Evolutionary conservation across 495 filamentous ascomycete genomes (phyloP).

Genomic region (Xylaria bambusicola): DNA sequence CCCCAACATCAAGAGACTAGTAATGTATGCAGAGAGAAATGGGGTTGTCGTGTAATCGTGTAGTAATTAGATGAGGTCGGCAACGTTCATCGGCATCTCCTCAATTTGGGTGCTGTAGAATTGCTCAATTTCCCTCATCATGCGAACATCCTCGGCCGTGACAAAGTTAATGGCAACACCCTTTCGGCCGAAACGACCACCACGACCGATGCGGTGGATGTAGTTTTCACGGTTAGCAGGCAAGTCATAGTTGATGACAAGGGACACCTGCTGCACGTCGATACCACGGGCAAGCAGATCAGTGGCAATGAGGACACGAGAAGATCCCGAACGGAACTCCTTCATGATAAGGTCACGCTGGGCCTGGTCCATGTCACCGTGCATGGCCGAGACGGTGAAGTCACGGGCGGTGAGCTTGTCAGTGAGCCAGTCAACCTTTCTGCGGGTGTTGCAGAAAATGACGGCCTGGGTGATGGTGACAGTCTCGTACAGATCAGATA

Average conservation of each 20-base stretch:
- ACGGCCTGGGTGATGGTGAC: conserved; percentile 99
- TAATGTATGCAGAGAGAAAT: conserved; percentile 20
- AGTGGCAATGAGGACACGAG: conserved; percentile 96
- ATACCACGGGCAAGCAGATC: conserved; percentile 98
- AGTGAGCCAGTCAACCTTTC: conserved; percentile 99
- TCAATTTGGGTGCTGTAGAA: conserved; percentile 82
- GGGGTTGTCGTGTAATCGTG: not conserved
- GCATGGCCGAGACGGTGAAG: conserved; percentile 99
- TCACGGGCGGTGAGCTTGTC: conserved; percentile 97
- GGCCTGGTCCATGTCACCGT: conserved; percentile 97
- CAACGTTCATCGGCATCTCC: conserved; percentile 87
- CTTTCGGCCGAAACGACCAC: conserved; percentile 98
- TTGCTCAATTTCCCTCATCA: conserved; percentile 95
- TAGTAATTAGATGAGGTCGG: conserved; percentile 58
- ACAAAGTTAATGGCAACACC: conserved; percentile 99
- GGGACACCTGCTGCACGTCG: conserved; percentile 97
- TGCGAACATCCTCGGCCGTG: conserved; percentile 97
- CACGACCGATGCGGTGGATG: conserved; percentile 99
- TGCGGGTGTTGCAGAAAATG: conserved; percentile 99
- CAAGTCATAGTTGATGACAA: conserved; percentile 99
- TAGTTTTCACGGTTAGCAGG: conserved; percentile 99
- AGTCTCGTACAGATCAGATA: conserved; percentile 98
- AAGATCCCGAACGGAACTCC: conserved; percentile 97
- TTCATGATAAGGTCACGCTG: conserved; percentile 99
- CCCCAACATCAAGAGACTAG: conserved; percentile 22